A percentile compares a stretch with the other conserved stretches of the same genome.
Conservation (phyloP, 2,329 filamentous ascomycete genomes). For the Hypoxylon sp. region DNA sequence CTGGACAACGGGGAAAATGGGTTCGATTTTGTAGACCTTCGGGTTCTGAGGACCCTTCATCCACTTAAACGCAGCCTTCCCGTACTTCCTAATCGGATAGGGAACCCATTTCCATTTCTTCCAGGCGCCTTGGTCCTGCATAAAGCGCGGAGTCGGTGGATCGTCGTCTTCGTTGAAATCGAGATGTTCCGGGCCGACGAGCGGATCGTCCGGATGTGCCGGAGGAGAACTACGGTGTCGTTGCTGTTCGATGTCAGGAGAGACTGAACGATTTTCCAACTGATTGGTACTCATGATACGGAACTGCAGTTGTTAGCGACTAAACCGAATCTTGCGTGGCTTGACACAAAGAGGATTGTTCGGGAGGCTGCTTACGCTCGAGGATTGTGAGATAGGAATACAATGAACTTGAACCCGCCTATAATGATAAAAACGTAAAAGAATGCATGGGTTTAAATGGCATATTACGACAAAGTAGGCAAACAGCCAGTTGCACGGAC, state of each 20-base stretch:
- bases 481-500: conserved; percentile 17
- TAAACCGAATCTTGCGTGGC: neutral
- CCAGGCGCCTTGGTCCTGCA: conserved; percentile 68
- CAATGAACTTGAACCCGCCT: conserved; percentile 18
- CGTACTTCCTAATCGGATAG: conserved; percentile 65
- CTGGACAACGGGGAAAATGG: conserved; percentile 76
- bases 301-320: conserved; percentile 32
- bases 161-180: conserved; percentile 64
- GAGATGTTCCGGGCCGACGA: conserved; percentile 55
- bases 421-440: conserved; percentile 14
- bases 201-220: conserved; percentile 50
- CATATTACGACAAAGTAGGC: conserved; percentile 7
- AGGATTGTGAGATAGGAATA: conserved; percentile 15
- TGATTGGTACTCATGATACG: conserved; percentile 45
- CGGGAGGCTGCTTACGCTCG: conserved; percentile 29
- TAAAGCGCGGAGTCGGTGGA: conserved; percentile 70
- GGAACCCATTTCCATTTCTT: conserved; percentile 73
- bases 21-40: conserved; percentile 66
- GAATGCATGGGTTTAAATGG: conserved; percentile 34
- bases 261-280: conserved; percentile 40
- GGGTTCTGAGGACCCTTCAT: conserved; percentile 69
- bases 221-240: conserved; percentile 37
- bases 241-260: conserved; percentile 51
- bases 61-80: conserved; percentile 64
- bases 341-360: conserved; percentile 1